A percentile compares a stretch with the other conserved stretches of the same genome.
phyloP scores from a whole-genome alignment of 2,329 filamentous ascomycete genomes.

The Alternaria postmessia region DNA sequence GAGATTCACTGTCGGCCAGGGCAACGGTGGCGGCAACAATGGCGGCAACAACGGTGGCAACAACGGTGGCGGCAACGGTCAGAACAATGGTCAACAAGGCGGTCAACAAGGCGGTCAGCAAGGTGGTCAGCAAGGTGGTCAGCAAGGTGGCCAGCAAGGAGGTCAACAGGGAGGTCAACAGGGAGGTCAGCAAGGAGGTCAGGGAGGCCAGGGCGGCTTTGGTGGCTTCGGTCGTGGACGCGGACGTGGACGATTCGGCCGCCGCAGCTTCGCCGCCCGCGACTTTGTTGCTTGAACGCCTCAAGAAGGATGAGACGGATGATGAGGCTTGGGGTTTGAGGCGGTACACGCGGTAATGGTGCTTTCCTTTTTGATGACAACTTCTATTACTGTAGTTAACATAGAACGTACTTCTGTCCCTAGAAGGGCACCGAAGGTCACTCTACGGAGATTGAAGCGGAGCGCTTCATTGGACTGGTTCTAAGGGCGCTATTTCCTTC shows the following conservation, averaged over 20 bases:
- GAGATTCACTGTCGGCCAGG: slow-evolving; percentile 55
- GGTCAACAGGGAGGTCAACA: slow-evolving; percentile 4
- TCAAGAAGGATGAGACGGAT: background rate
- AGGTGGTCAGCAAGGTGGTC: slow-evolving; percentile 9
- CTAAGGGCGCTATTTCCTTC: slow-evolving; percentile 36
- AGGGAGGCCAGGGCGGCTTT: slow-evolving; percentile 20
- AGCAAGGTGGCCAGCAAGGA: slow-evolving; percentile 13
- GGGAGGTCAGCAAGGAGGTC: slow-evolving; percentile 4
- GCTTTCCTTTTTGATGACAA: slow-evolving; percentile 29
- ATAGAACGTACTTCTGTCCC: slow-evolving; percentile 39
- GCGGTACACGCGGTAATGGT: slow-evolving; percentile 40
- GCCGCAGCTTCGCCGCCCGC: slow-evolving; percentile 42
- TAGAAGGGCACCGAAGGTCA: slow-evolving; percentile 30
- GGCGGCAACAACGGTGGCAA: slow-evolving; percentile 3
- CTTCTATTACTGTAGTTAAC: slow-evolving; percentile 24
- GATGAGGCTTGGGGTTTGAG: slow-evolving; percentile 4
- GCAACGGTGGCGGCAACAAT: slow-evolving; percentile 18
- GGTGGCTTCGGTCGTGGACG: slow-evolving; percentile 23
- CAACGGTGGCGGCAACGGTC: background rate
- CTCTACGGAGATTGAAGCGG: slow-evolving; percentile 46
- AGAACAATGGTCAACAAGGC: slow-evolving; percentile 8
- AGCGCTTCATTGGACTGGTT: slow-evolving; percentile 47
- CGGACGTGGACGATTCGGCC: slow-evolving; percentile 21
- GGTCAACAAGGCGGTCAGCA: slow-evolving; percentile 7
- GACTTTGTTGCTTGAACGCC: slow-evolving; percentile 43